These are phyloP conservation scores for Prunus armeniaca DNA, from an alignment of 306 rosid species.

Conservation along the genomic window DNA sequence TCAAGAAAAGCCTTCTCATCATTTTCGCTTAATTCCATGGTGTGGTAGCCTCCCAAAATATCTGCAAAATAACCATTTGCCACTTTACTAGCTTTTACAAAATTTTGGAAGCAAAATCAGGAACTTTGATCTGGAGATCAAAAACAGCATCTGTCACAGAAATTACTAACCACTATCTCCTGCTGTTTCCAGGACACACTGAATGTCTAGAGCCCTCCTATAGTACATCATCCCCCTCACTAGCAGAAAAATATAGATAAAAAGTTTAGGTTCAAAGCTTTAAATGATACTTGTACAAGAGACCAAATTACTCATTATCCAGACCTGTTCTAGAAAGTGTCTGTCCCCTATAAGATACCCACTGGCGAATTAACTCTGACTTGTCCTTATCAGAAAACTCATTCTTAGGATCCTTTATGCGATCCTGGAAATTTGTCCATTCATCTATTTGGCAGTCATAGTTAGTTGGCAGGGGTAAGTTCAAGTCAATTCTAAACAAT, in stretches of 20 bases:
- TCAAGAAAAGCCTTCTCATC: slow-evolving; percentile 29
- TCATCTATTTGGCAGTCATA: slow-evolving; percentile 60
- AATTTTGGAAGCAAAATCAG: slow-evolving; percentile 7
- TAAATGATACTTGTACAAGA: slow-evolving; percentile 14
- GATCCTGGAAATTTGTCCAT: slow-evolving; percentile 71
- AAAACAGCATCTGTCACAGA: slow-evolving; percentile 9
- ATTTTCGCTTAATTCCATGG: slow-evolving; percentile 14
- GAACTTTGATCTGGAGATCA: slow-evolving; percentile 8
- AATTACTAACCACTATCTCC: slow-evolving; percentile 59
- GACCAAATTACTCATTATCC: slow-evolving; percentile 19
- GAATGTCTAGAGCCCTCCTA: slow-evolving; percentile 66
- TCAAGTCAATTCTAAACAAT: neutral
- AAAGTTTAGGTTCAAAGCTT: slow-evolving; percentile 13
- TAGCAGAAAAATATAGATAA: slow-evolving; percentile 34
- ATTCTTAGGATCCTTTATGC: slow-evolving; percentile 29
- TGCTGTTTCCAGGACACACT: slow-evolving; percentile 57
- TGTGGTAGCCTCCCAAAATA: slow-evolving; percentile 41
- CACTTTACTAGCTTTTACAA: neutral
- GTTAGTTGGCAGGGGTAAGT: slow-evolving; percentile 19
- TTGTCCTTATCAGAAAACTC: slow-evolving; percentile 18
- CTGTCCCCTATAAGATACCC: slow-evolving; percentile 98
- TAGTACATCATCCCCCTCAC: slow-evolving; percentile 99
- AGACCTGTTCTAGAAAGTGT: slow-evolving; percentile 94
- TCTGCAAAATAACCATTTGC: slow-evolving; percentile 38
- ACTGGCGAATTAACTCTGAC: slow-evolving; percentile 49